Percentiles rank a stretch among this genome's conserved stretches.
Evolutionary conservation across 2,329 filamentous ascomycete species (phyloP).

Genomic region (Orbilia javanica): DNA sequence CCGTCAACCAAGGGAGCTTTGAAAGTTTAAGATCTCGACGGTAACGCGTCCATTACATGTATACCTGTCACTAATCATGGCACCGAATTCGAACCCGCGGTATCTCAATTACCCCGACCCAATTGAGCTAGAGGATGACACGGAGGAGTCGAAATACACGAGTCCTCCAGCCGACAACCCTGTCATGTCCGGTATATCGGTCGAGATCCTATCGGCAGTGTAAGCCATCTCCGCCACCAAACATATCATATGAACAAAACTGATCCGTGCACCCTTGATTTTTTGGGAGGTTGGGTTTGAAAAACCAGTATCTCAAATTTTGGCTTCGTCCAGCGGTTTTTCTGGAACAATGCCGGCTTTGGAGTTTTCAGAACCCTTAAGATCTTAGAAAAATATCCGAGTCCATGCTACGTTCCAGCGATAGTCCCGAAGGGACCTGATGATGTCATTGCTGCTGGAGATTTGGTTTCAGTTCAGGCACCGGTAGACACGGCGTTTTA

Average conservation of each 20-base stretch:
- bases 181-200: conserved; percentile 38
- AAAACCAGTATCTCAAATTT: conserved; percentile 71
- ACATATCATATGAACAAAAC: background rate
- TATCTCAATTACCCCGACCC: conserved; percentile 54
- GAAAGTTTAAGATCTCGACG: background rate
- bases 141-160: conserved; percentile 44
- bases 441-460: conserved; percentile 60
- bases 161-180: conserved; percentile 50
- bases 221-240: conserved; percentile 10
- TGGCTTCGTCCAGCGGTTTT: conserved; percentile 72
- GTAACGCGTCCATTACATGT: background rate
- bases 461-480: conserved; percentile 66
- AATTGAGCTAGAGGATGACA: conserved; percentile 30
- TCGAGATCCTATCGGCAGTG: conserved; percentile 40
- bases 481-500: conserved; percentile 70
- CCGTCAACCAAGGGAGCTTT: background rate
- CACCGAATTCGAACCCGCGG: conserved; percentile 29
- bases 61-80: background rate
- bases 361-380: conserved; percentile 70
- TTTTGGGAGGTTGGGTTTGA: background rate
- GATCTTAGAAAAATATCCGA: conserved; percentile 69
- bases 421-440: conserved; percentile 66
- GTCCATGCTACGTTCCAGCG: conserved; percentile 68
- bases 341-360: conserved; percentile 80
- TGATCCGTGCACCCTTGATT: conserved; percentile 17